phyloP scores from a whole-genome alignment of 768 basidiomycete genomes.

The Leucocoprinus sp. region DNA sequence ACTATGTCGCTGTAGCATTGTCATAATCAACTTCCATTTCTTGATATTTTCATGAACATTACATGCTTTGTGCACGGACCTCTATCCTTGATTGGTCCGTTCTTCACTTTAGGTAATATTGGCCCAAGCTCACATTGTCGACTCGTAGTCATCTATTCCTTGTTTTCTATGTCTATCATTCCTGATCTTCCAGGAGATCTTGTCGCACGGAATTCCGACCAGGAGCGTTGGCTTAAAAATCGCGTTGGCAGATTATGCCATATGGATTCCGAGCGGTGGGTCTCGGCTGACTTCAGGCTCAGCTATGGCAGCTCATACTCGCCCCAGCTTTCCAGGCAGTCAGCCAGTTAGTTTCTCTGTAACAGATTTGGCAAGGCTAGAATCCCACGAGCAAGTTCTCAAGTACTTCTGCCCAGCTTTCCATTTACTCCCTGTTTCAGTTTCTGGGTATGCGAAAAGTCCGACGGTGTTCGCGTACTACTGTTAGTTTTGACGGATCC shows the following conservation, averaged over 20 bases:
- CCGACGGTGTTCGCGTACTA: conserved; percentile 88
- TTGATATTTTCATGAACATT: background rate
- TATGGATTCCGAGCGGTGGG: conserved; percentile 57
- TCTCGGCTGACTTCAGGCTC: conserved; percentile 10
- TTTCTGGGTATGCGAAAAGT: conserved; percentile 99
- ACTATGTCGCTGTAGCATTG: conserved; percentile 14
- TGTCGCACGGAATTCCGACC: conserved; percentile 45
- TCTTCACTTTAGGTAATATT: conserved; percentile 14
- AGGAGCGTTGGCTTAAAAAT: conserved; percentile 57
- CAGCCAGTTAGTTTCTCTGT: conserved; percentile 88
- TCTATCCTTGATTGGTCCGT: background rate
- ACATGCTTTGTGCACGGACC: background rate
- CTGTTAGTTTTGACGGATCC: conserved; percentile 66
- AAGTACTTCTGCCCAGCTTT: background rate
- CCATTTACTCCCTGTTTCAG: conserved; percentile 30
- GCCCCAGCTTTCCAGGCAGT: conserved; percentile 81
- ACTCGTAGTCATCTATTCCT: background rate
- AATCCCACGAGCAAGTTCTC: conserved; percentile 67
- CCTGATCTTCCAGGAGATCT: conserved; percentile 66
- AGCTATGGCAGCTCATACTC: conserved; percentile 7
- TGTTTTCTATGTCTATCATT: conserved; percentile 38
- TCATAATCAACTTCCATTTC: conserved; percentile 30
- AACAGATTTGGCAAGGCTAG: conserved; percentile 65
- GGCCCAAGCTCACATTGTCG: background rate
- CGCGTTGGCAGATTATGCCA: conserved; percentile 60